These are phyloP conservation scores for Irpex sp. DNA, from an alignment of 1,284 basidiomycete species.

Conservation along the genomic window DNA sequence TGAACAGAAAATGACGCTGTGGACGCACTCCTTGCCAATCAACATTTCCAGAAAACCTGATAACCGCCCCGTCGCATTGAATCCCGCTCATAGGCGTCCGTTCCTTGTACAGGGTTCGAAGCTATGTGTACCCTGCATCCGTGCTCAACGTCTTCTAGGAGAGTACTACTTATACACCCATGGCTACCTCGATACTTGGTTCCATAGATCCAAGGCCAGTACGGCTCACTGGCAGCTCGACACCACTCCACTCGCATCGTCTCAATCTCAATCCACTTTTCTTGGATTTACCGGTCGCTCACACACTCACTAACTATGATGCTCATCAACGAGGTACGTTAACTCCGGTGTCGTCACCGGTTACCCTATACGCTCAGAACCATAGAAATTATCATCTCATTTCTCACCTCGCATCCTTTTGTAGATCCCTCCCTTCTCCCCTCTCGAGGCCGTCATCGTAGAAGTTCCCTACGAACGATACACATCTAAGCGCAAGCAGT, in stretches of 20 bases:
- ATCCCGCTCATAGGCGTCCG: background rate
- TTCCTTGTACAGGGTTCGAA: background rate
- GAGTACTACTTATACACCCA: background rate
- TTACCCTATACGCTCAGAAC: background rate
- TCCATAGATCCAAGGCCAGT: background rate
- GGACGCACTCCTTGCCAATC: background rate
- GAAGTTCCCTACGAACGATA: background rate
- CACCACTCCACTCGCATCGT: too few relatives aligned
- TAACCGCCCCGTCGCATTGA: background rate
- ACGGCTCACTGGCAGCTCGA: too few relatives aligned
- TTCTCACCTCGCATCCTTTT: background rate
- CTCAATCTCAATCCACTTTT: too few relatives aligned
- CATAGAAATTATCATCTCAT: background rate
- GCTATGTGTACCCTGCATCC: background rate
- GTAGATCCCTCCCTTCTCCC: background rate
- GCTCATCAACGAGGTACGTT: background rate
- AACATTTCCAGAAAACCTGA: background rate
- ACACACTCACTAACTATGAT: background rate
- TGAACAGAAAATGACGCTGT: background rate
- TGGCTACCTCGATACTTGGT: background rate
- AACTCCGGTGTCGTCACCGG: background rate
- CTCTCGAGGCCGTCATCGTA: background rate
- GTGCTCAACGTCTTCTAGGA: background rate
- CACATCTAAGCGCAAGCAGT: slow-evolving; percentile 1
- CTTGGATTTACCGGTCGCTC: too few relatives aligned